Conservation (phyloP, 768 basidiomycete genomes). For the Phylloporus arenicola region DNA sequence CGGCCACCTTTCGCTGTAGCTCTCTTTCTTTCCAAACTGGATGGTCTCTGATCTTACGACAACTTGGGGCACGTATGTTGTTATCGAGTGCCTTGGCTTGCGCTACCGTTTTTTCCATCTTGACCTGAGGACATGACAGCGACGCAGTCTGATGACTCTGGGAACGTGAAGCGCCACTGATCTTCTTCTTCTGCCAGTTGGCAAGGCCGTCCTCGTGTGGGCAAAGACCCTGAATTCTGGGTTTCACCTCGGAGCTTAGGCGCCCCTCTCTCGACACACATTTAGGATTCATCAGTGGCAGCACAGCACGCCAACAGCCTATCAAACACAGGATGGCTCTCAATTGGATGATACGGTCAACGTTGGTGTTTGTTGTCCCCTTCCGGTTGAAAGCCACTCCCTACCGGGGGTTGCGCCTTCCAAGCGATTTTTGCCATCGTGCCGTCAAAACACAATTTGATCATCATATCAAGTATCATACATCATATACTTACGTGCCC, state of each 20-base stretch:
- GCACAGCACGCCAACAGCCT: slow-evolving; percentile 22
- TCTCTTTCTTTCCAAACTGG: too few relatives aligned
- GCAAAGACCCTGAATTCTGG: slow-evolving; percentile 20
- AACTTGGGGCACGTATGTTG: neutral
- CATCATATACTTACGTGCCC: neutral
- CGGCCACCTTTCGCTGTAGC: too few relatives aligned
- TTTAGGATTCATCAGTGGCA: neutral
- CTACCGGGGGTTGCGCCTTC: neutral
- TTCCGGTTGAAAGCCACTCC: neutral
- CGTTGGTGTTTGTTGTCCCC: too few relatives aligned
- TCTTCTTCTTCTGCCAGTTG: slow-evolving; percentile 1
- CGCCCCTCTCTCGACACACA: slow-evolving; percentile 24
- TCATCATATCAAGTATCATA: neutral
- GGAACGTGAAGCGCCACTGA: neutral
- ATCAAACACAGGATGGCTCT: slow-evolving; percentile 17
- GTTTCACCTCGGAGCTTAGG: slow-evolving; percentile 27
- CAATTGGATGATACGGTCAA: too few relatives aligned
- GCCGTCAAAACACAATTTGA: slow-evolving; percentile 1
- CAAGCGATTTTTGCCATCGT: neutral
- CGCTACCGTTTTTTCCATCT: neutral
- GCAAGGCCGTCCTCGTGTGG: slow-evolving; percentile 12
- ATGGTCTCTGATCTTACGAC: neutral
- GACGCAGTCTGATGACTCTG: neutral
- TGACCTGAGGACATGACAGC: neutral
- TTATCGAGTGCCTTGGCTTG: neutral